Evolutionary conservation across 169 alveolate genomes (phyloP), one percentile per base, ranked within the genome.

Genomic region (Cryptosporidium ubiquitum): DNA sequence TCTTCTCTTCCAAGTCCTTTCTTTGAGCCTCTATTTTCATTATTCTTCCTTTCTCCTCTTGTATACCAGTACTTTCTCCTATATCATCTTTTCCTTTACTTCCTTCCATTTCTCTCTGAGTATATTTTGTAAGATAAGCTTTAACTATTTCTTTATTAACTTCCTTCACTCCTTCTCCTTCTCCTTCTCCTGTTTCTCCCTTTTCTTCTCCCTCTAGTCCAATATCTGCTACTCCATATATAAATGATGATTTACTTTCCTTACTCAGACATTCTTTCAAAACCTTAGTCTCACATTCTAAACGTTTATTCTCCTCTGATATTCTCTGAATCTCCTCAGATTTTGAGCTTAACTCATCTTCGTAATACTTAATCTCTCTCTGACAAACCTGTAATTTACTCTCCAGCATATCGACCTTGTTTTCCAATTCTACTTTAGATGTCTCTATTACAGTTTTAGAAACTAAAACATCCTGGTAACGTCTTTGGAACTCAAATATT

Each of bases 401-500:
- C 68, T 73, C 85, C 64, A 79, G 42, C n/a, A 40, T 20, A 42
- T 64, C 75, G 7, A 79, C 47, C 40, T 79, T 79, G 37, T 79
- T 64, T 47, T 79, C 89, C 37, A 79, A 47, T 23, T 79, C 89
- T 7, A 31, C 18, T 47, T 79, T 79, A 9, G 89, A 58, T 3
- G 89, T 44, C 51, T 79, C 89, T n/a, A 64, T 61, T 1, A 79
- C 89, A 57, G 89, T 64, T 47, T 79, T 79, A 10, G 89, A 79
- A 64, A 79, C 89, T 16, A 79, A 58, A 39, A 79, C 55, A 42
- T 79, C 89, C 49, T 79, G 89, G 69, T 79, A 79, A 2, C 89
- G 68, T 18, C 89, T 79, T 47, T 79, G 89, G 29, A 79, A 79
- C 42, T 79, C 89, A 79, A 79, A 79, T 12, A 79, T 79, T 61